Conservation (phyloP, 129 eudicot species). For the Tagetes patula region DNA sequence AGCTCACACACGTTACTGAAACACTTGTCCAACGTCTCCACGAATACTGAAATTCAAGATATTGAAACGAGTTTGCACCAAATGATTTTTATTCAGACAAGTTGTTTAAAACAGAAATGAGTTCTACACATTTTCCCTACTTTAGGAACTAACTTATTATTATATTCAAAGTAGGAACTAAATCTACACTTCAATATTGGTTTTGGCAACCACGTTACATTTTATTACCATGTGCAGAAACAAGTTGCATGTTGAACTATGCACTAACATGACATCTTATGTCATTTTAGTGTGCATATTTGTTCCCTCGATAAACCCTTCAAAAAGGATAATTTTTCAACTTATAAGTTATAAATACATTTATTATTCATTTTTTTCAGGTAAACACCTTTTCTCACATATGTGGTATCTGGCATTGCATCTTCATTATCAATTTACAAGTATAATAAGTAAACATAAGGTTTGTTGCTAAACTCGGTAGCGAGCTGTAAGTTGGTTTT, state of each 20-base stretch:
- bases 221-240: not conserved
- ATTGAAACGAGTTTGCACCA: constrained; percentile 12
- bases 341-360: not conserved
- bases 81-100: not conserved
- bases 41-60: constrained; percentile 63
- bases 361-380: not conserved
- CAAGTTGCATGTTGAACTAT: not conserved
- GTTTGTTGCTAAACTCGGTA: not conserved
- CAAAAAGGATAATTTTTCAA: not conserved
- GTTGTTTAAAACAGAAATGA: not conserved
- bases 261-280: not conserved
- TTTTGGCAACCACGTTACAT: constrained; percentile 1
- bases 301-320: not conserved
- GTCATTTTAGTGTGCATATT: not conserved
- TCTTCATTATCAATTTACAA: not conserved
- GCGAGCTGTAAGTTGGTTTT: not conserved
- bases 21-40: constrained; percentile 90
- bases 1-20: constrained; percentile 90
- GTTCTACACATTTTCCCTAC: not conserved
- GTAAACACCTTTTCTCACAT: not conserved
- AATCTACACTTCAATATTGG: not conserved
- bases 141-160: not conserved
- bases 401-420: not conserved
- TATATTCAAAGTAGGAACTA: not conserved
- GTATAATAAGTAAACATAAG: not conserved